A percentile compares a stretch with the other conserved stretches of the same genome.
Conservation (phyloP, 108 stramenopile species). For the Nitzschia inconspicua region DNA sequence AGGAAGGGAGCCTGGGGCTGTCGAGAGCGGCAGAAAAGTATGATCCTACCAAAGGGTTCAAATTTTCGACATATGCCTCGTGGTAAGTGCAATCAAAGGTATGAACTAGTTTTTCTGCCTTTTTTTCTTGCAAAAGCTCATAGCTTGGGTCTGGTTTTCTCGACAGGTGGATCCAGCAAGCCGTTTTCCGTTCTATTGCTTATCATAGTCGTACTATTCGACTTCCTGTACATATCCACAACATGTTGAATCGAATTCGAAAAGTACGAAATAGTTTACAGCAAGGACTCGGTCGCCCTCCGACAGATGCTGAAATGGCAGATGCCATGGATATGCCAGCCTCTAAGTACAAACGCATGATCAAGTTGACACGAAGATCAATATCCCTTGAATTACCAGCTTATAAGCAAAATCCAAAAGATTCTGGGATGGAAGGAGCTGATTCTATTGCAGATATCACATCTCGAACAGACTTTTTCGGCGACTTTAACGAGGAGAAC, state of each 20-base stretch:
- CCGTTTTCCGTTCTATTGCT: constrained; percentile 87
- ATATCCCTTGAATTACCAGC: constrained; percentile 84
- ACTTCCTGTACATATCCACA: constrained; percentile 97
- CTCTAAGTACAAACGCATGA: constrained; percentile 82
- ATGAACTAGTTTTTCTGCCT: no score
- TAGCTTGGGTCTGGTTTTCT: no score
- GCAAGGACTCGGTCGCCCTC: constrained; percentile 71
- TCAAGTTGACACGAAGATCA: constrained; percentile 65
- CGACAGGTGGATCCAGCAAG: constrained; percentile 85
- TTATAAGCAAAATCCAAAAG: constrained; percentile 80
- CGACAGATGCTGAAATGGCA: constrained; percentile 91
- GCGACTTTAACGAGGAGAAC: constrained; percentile 11
- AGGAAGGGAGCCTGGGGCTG: constrained; percentile 87
- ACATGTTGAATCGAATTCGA: constrained; percentile 80
- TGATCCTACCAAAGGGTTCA: constrained; percentile 86
- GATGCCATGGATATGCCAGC: constrained; percentile 71
- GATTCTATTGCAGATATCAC: constrained; percentile 73
- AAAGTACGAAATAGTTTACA: constrained; percentile 61
- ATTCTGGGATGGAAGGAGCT: constrained; percentile 75
- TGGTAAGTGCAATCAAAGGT: constrained; percentile 81
- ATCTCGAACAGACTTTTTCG: constrained; percentile 11
- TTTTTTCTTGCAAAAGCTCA: no score
- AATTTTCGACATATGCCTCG: constrained; percentile 88
- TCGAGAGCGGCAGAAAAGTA: constrained; percentile 87
- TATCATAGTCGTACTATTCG: constrained; percentile 93